Evolutionary conservation across 2,329 filamentous ascomycete genomes (phyloP), one percentile per base, ranked within the genome.

Genomic region (Microdochium nivale): DNA sequence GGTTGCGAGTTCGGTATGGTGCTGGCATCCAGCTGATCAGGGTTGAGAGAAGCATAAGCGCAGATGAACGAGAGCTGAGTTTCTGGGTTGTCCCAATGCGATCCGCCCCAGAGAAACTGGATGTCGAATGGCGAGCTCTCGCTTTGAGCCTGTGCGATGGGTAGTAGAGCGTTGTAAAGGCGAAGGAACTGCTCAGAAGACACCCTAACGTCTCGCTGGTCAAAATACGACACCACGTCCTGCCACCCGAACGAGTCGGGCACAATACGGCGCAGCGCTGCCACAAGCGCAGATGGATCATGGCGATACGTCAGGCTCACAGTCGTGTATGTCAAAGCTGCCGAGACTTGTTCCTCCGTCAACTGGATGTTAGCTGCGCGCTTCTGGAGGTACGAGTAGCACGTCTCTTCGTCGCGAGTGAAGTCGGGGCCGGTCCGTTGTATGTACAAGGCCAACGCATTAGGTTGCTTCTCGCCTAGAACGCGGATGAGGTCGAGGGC

Each of bases 21-120:
- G 13, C 84, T 87, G 2, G 89, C 87, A 65, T 97, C 90, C 25
- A 96, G 77, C 60, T 91, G 81, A 25, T 88, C 81, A 0, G 86
- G 79, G 13, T 80, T 81, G 52, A 91, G 79, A 3, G 87, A 88
- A 23, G 92, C 78, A 65, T 92, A 96, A 19, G 90, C 90, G 56
- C 87, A 86, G 51, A 97, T 81, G 65, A 97, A 96, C n/a, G 91
- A 95, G 33, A 99, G 74, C 58, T 97, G 92, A 0, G 94, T 89
- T 55, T 95, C 84, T 14, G 87, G 81, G 58, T 95, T 82, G 55
- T 86, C 83, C 92, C 95, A 99, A 55, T 81, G 75, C 61, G 60
- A 54, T 8, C 91, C 91, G 53, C 91, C 91, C 91, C 94, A 97
- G 23, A 99, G 74, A 37, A 78, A 79, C 65, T 96, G 90, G 46